Base-by-base conservation (phyloP, 805 yeast species). In the Ogataea corticis region DNA sequence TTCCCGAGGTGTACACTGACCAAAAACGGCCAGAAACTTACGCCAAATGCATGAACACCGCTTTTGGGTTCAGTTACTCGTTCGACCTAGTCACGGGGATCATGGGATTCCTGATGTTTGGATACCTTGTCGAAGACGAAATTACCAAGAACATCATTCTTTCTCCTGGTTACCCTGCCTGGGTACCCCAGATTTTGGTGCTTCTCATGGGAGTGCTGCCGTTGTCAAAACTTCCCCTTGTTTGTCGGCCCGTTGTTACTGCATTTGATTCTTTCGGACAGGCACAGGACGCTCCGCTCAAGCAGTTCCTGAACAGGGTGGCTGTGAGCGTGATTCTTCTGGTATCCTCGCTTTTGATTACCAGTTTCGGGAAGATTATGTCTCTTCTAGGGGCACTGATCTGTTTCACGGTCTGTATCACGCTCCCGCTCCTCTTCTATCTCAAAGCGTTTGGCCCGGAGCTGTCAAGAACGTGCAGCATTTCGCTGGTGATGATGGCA, bases 311-410 rank as follows among this genome's bases (percentile, higher is more conserved):
- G 7, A 67, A 71, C 42, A 69, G 78, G 31, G 27, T 77, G 4
- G 29, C 65, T 0, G 81, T 86, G n/a, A 84, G 85, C 57, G 63
- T 74, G 0, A 41, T 74, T 4, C 77, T 87, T 45, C 83, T 86
- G 17, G 46, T 69, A 3, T 66, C 85, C 40, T 82, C 95, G 0
- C 73, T 85, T 23, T 41, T 80, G 13, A 75, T 87, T 60, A 92
- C 94, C 3, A 85, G 82, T 43, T 90, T 90, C 61, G 97, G 89
- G 58, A 79, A 79, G 54, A 75, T 90, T 42, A 83, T 90, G 65
- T 87, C 96, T 6, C 77, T 90, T 37, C 65, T 88, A 54, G 97
- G 97, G 7, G 79, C 92, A 4, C 82, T 88, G 1, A 72, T 90
- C 41, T 87, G 96, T 55, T 85, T 87, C 63, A 70, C 83, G 2